Conservation (phyloP, 192 early-diverging fungal genomes). For the Globomyces pollinis-pini region DNA sequence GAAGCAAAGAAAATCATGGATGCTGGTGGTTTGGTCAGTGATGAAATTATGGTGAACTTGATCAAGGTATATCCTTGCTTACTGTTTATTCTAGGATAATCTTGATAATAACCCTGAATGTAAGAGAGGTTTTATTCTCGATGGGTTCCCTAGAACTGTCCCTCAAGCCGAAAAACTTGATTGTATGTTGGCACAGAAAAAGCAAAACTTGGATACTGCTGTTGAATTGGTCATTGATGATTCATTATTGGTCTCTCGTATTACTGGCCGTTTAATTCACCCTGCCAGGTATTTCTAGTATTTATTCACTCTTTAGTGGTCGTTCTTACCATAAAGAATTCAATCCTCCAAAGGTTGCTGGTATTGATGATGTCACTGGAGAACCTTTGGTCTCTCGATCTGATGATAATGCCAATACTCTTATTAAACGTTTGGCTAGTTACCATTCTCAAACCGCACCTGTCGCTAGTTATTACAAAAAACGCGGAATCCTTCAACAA, state of each 20-base stretch:
- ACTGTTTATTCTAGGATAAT: no score
- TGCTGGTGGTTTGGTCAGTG: constrained; percentile 89
- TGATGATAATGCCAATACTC: constrained; percentile 92
- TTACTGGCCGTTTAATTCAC: constrained; percentile 96
- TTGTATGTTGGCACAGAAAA: constrained; percentile 76
- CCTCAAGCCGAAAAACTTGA: constrained; percentile 98
- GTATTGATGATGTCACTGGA: constrained; percentile 93
- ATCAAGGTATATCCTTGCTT: no score
- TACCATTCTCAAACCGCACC: constrained; percentile 56
- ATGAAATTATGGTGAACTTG: constrained; percentile 97
- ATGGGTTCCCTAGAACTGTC: constrained; percentile 98
- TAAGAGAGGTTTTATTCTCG: constrained; percentile 97
- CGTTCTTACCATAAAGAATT: constrained; percentile 97
- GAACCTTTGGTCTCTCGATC: constrained; percentile 96
- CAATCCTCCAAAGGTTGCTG: constrained; percentile 84
- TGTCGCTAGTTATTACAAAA: constrained; percentile 79
- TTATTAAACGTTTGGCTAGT: constrained; percentile 82
- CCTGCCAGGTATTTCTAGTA: constrained; percentile 45
- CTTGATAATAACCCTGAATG: constrained; percentile 89
- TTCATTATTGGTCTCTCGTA: constrained; percentile 83
- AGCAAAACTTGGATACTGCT: constrained; percentile 79
- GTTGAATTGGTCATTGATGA: constrained; percentile 95
- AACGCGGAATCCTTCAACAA: constrained; percentile 83
- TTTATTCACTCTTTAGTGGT: constrained; percentile 58
- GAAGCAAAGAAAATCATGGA: constrained; percentile 99